phyloP scores from a whole-genome alignment of 495 filamentous ascomycete genomes.

The Oleoguttula mirabilis region DNA sequence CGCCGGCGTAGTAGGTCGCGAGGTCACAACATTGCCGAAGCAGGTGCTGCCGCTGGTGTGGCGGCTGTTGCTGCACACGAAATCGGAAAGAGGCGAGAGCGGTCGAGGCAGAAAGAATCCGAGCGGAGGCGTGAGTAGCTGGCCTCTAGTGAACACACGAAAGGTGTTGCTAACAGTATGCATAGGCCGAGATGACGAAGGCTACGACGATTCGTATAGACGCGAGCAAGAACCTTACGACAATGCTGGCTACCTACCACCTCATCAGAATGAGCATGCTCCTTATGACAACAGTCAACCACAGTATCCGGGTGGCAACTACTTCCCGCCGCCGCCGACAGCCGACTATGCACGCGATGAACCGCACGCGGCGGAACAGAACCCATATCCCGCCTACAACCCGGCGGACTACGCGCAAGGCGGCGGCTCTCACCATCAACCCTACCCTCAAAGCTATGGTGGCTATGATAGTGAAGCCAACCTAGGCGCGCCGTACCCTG shows the following conservation, averaged over 20 bases:
- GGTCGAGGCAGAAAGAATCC: conserved; percentile 30
- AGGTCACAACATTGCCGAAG: conserved; percentile 14
- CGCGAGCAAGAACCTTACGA: conserved; percentile 8
- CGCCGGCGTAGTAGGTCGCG: conserved; percentile 42
- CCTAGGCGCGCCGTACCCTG: conserved; percentile 11
- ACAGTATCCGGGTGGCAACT: conserved; percentile 30
- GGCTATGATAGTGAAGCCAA: conserved; percentile 8
- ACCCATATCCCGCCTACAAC: conserved; percentile 31
- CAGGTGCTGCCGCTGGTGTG: conserved; percentile 50
- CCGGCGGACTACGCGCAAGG: conserved; percentile 31
- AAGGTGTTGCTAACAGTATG: not conserved
- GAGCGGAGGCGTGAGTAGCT: conserved; percentile 11
- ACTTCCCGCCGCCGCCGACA: conserved; percentile 33
- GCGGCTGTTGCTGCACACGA: conserved; percentile 67
- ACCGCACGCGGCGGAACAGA: conserved; percentile 2
- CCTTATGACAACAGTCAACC: conserved; percentile 24
- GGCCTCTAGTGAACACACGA: not conserved
- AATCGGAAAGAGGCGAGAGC: conserved; percentile 53
- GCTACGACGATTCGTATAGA: conserved; percentile 3
- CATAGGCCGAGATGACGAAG: conserved; percentile 9
- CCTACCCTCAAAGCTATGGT: conserved; percentile 7
- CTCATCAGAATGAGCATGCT: conserved; percentile 32
- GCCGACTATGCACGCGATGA: conserved; percentile 15
- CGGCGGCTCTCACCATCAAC: not conserved
- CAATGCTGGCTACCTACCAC: conserved; percentile 31